Base-by-base conservation (phyloP, 306 rosid genomes). In the Pyrus pyrifolia region DNA sequence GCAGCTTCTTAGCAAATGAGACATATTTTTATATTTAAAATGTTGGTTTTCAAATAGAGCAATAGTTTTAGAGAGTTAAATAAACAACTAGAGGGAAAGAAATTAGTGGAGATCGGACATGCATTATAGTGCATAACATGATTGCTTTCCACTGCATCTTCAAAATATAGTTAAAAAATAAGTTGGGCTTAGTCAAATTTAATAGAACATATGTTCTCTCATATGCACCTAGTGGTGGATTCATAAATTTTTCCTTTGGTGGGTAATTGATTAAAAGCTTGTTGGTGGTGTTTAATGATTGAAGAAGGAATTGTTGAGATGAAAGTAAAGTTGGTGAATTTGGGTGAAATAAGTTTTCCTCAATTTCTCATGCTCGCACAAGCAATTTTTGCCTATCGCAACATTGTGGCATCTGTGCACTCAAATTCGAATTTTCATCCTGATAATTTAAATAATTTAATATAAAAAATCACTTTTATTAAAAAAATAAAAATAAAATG, bases 31-130 rank as follows among this genome's bases (percentile, higher is more conserved):
- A 6, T 1, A 17, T 29, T 52, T 4, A 8, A 10, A 51, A 19
- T 29, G 44, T 22, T 42, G 62, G 3, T 29, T 33, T 71, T 57
- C 22, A 3, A 21, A 15, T 55, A 22, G 4, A n/a, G 13, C n/a
- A 2, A 17, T 4, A 51, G 11, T 9, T 8, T 49, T 15, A 15
- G 55, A 4, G 6, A 6, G 55, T 49, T 49, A 49, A 49, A 15
- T 49, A 49, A 18, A 6, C 3, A 49, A 17, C 6, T 5, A 49
- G 21, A 15, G 5, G 8, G 3, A 49, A 5, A 49, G 45, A 2
- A 40, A 49, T 15, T 1, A 17, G 0, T 49, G 0, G 1, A 3
- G 8, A 5, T 49, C 0, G 0, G 15, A 49, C 8, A 0, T 8
- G 7, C 19, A 49, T 0, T 1, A 49, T 4, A 18, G 3, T 49